These are phyloP conservation scores for Farysia itapuensis DNA, from an alignment of 1,284 basidiomycete genomes.

Conservation along the genomic window DNA sequence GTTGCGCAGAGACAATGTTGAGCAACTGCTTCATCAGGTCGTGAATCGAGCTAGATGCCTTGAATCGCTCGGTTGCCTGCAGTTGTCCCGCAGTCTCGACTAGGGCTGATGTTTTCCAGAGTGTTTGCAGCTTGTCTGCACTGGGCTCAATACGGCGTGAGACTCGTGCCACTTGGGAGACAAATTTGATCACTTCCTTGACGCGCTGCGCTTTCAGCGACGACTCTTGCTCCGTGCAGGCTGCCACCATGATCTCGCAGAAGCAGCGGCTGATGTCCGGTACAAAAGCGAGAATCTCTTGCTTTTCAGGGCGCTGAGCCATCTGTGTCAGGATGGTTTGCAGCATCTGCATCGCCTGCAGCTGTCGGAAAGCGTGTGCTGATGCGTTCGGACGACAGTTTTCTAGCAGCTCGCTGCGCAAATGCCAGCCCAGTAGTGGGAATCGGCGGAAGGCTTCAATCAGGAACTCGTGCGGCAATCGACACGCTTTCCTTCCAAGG, in stretches of 20 bases:
- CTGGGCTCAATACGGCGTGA: conserved; percentile 63
- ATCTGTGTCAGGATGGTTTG: conserved; percentile 70
- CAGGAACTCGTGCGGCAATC: conserved; percentile 75
- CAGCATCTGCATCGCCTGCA: conserved; percentile 74
- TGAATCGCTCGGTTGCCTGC: conserved; percentile 29
- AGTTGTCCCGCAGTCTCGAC: conserved; percentile 19
- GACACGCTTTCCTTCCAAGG: conserved; percentile 76
- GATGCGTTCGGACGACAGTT: conserved; percentile 55
- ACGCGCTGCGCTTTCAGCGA: conserved; percentile 69
- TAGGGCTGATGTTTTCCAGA: conserved; percentile 60
- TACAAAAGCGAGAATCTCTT: conserved; percentile 66
- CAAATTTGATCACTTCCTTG: conserved; percentile 79
- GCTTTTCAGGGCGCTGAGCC: conserved; percentile 56
- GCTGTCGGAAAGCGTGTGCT: conserved; percentile 42
- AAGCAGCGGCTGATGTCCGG: conserved; percentile 65
- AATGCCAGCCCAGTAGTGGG: conserved; percentile 70
- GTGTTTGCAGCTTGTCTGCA: conserved; percentile 17
- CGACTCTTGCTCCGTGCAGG: conserved; percentile 64
- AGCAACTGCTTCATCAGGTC: conserved; percentile 65
- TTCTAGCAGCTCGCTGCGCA: conserved; percentile 68
- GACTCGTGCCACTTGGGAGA: conserved; percentile 69
- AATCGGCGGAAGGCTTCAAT: conserved; percentile 75
- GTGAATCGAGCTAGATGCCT: conserved; percentile 61
- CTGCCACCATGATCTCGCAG: conserved; percentile 65
- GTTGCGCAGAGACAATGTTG: conserved; percentile 27